Percentiles rank a stretch among this genome's conserved stretches.
These are phyloP conservation scores for Perkinsus olseni DNA, from an alignment of 169 alveolate species.

Conservation along the genomic window DNA sequence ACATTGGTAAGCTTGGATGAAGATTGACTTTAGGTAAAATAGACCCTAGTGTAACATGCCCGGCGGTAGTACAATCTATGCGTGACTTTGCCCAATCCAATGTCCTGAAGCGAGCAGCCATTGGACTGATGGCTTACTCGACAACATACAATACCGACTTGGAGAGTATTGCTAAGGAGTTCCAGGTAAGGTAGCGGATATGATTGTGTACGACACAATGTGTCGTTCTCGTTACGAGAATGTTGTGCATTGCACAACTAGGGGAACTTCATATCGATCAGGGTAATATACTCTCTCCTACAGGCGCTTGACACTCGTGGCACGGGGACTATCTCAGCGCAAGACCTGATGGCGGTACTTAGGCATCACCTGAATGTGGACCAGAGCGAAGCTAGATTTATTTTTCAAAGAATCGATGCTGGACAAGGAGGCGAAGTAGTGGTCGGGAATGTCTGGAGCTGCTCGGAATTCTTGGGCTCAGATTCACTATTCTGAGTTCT, in stretches of 20 bases:
- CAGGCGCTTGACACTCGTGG: not conserved
- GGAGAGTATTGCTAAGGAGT: not conserved
- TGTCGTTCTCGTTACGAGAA: no score
- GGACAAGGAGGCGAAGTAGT: not conserved
- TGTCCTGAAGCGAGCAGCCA: not conserved
- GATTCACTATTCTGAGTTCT: not conserved
- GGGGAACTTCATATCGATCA: no score
- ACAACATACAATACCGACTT: not conserved
- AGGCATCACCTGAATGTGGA: not conserved
- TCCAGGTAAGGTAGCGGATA: not conserved
- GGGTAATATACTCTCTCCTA: no score
- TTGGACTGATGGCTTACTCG: not conserved
- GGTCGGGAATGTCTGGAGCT: not conserved
- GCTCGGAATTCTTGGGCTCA: not conserved
- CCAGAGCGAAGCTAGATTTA: not conserved
- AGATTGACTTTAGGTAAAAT: not conserved
- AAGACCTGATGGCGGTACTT: not conserved
- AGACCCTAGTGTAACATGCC: not conserved
- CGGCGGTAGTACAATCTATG: not conserved
- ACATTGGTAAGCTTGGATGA: no score
- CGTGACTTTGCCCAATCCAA: not conserved
- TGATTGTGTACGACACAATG: no score
- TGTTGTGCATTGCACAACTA: no score
- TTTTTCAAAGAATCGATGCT: not conserved
- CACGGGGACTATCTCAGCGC: not conserved